These are phyloP conservation scores for Sambucus nigra DNA, from an alignment of 129 eudicot species.

Conservation along the genomic window DNA sequence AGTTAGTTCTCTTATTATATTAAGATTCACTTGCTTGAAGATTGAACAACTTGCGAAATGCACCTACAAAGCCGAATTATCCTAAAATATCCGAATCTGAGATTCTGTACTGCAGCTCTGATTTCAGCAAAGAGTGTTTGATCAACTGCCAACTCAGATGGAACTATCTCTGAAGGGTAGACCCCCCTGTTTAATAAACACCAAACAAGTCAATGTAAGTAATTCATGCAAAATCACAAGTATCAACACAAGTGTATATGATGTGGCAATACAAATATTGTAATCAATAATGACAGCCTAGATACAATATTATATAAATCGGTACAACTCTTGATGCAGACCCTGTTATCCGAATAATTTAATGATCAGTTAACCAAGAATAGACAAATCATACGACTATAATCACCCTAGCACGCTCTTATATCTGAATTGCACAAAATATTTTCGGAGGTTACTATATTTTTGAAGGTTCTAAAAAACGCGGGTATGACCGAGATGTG, in stretches of 20 bases:
- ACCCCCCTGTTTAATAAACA: constrained; percentile 46
- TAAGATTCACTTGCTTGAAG: constrained; percentile 14
- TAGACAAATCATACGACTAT: no score
- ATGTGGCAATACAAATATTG: not conserved
- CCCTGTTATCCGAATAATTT: not conserved
- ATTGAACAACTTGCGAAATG: constrained; percentile 36
- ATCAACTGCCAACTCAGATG: constrained; percentile 21
- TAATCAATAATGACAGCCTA: constrained; percentile 1
- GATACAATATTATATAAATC: not conserved
- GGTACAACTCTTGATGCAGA: not conserved
- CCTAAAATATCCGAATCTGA: constrained; percentile 50
- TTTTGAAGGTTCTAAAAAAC: no score
- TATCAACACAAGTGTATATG: not conserved
- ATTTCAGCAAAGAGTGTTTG: constrained; percentile 30
- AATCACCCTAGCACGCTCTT: no score
- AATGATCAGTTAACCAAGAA: no score
- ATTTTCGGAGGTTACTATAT: no score
- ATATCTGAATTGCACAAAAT: no score
- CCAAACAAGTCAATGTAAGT: constrained; percentile 12
- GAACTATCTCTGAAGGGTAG: constrained; percentile 57
- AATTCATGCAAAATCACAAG: not conserved
- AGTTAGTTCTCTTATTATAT: no score
- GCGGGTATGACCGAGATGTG: no score
- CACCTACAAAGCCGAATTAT: constrained; percentile 53
- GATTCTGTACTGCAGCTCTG: constrained; percentile 32